Conservation (phyloP, 768 basidiomycete genomes). For the Suillus placidus region DNA sequence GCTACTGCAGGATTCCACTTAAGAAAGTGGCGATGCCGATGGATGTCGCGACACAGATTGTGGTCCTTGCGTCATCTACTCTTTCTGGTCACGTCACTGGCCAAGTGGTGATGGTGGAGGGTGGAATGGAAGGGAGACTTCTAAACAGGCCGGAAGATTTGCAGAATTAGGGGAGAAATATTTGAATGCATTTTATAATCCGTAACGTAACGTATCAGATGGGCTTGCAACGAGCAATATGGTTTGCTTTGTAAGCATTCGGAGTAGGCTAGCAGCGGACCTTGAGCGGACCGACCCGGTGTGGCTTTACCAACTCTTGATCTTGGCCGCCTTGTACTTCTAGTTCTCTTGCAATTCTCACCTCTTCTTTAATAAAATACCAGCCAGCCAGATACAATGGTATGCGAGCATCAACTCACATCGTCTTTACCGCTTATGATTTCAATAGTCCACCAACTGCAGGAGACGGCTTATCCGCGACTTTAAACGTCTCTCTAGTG, state of each 20-base stretch:
- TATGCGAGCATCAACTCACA: neutral
- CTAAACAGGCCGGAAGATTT: constrained; percentile 45
- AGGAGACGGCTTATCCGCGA: constrained; percentile 95
- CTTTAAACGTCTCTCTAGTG: constrained; percentile 93
- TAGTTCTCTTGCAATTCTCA: constrained; percentile 1
- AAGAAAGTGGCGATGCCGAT: constrained; percentile 64
- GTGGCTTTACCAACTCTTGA: constrained; percentile 11
- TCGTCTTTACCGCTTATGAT: neutral
- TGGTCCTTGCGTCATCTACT: constrained; percentile 57
- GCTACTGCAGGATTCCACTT: constrained; percentile 57
- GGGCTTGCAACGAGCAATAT: neutral
- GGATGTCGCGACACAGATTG: constrained; percentile 70
- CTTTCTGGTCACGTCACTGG: constrained; percentile 75
- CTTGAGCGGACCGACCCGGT: neutral
- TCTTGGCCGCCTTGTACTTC: constrained; percentile 12
- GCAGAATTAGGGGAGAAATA: neutral
- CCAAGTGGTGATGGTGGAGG: constrained; percentile 69
- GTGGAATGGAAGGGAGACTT: constrained; percentile 78
- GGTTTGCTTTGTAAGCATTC: constrained; percentile 5
- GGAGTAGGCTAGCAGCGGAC: neutral
- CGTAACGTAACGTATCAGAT: neutral
- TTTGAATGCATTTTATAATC: neutral
- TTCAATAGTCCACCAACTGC: constrained; percentile 83
- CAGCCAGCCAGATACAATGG: constrained; percentile 5
- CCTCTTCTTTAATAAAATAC: no score